Conservation (phyloP, 176 grass and related monocot species). For the Avena eriantha region DNA sequence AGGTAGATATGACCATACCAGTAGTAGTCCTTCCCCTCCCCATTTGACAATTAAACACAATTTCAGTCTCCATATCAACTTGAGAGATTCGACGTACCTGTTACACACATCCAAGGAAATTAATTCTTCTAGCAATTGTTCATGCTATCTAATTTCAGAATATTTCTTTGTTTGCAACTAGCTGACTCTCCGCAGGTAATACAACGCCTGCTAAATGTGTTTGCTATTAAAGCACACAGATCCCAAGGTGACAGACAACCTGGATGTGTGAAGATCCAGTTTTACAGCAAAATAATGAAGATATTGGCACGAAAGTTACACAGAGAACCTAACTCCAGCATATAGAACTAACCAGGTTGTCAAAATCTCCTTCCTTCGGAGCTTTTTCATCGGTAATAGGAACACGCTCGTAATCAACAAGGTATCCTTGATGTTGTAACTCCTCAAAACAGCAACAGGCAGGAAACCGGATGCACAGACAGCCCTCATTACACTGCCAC, state of each 20-base stretch:
- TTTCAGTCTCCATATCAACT: conserved; percentile 89
- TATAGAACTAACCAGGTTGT: conserved; percentile 81
- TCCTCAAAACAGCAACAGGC: conserved; percentile 56
- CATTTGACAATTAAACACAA: conserved; percentile 99
- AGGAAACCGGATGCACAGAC: conserved; percentile 29
- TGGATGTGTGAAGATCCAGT: conserved; percentile 17
- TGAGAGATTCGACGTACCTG: conserved; percentile 88
- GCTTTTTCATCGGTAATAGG: conserved; percentile 99
- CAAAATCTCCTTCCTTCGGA: conserved; percentile 98
- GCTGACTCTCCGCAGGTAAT: conserved; percentile 36
- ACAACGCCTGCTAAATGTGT: neutral
- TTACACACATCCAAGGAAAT: conserved; percentile 46
- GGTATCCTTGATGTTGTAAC: conserved; percentile 87
- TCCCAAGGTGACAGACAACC: conserved; percentile 8
- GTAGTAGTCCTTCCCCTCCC: conserved; percentile 96
- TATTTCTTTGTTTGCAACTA: neutral
- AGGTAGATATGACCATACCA: conserved; percentile 98
- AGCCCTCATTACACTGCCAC: conserved; percentile 20
- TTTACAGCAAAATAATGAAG: conserved; percentile 16
- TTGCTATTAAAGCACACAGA: conserved; percentile 10
- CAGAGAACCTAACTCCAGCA: conserved; percentile 24
- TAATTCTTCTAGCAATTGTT: conserved; percentile 4
- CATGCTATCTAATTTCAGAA: conserved; percentile 19
- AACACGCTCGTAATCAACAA: conserved; percentile 95
- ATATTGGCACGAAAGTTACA: conserved; percentile 30